Percentiles rank a stretch among this genome's conserved stretches.
Conservation (phyloP, 352 stramenopile species). For the Globisporangium paddicum region DNA sequence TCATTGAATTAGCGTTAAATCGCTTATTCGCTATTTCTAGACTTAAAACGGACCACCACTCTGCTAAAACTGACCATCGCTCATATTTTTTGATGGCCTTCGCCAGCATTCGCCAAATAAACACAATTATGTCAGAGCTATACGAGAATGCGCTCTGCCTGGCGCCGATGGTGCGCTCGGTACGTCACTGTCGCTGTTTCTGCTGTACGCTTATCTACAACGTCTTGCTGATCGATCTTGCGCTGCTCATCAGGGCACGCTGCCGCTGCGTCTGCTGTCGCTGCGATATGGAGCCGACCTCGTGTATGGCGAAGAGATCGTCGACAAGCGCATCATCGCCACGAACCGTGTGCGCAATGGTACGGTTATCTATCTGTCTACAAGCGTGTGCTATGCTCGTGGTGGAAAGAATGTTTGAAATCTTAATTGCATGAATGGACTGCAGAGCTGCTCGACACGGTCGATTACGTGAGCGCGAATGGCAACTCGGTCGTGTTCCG, state of each 20-base stretch:
- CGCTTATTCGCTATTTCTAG: background rate
- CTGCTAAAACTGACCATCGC: background rate
- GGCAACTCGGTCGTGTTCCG: constrained; percentile 84
- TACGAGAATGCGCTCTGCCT: constrained; percentile 77
- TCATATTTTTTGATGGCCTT: background rate
- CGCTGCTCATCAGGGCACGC: constrained; percentile 68
- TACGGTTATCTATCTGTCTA: constrained; percentile 3
- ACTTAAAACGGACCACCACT: too few species aligned
- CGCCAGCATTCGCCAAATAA: background rate
- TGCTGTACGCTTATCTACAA: background rate
- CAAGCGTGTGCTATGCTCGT: too few species aligned
- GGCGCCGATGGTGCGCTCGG: constrained; percentile 94
- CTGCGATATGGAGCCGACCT: constrained; percentile 90
- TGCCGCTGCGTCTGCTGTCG: constrained; percentile 88
- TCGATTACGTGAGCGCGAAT: constrained; percentile 90
- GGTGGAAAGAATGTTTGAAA: too few species aligned
- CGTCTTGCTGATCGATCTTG: background rate
- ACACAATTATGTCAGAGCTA: constrained; percentile 34
- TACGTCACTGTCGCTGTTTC: constrained; percentile 25
- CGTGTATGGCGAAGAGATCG: constrained; percentile 94
- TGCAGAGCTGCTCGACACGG: constrained; percentile 63
- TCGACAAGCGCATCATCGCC: constrained; percentile 91
- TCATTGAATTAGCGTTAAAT: background rate
- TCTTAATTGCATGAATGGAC: background rate
- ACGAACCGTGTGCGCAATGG: constrained; percentile 83